Base-by-base conservation (phyloP, 2,329 filamentous ascomycete species). In the Pestalotiopsis sp. region DNA sequence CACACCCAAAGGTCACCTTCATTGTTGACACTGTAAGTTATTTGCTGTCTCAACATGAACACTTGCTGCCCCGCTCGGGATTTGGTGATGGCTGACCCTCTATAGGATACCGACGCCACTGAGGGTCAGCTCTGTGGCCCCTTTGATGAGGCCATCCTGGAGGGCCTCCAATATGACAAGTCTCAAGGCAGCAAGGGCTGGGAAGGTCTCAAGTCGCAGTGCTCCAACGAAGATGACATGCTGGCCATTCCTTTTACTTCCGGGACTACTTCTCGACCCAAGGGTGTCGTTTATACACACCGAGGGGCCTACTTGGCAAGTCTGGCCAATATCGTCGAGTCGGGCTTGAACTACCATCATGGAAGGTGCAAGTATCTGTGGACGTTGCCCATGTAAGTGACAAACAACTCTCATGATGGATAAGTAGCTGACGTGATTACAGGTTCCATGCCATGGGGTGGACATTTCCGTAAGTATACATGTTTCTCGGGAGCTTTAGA, bases 161-260 rank as follows among this genome's bases (percentile, higher is more conserved):
- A 98, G 76, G 96, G 96, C 0, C 81, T 97, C 70, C 85, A 86
- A 52, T 87, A 92, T 78, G 96, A 98, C 78, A 78, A 78, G 1
- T 82, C 87, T n/a, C 87, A 83, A 5, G 93, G 92, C 2, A 78
- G 76, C 36, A 87, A 88, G 63, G 94, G 93, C 25, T 99, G 96
- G 95, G 86, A 85, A 14, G 93, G 89, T 0, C 86, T 98, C 27
- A 87, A 93, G 70, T 86, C 89, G 1, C 91, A 94, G 72, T 87
- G 88, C 3, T 83, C 85, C 1, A 87, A 94, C 74, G 96, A 99
- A 78, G 92, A 97, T 73, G 90, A 90, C 70, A 87, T 93, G 73
- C 87, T 98, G 70, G 94, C 95, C 3, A 89, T 99, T 67, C 93
- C 95, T 1, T 98, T 98, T 79, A 99, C 96, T 0, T 96, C 92